Percentiles rank a stretch among this genome's conserved stretches.
phyloP scores from a whole-genome alignment of 768 basidiomycete species.

The Trametes punicea region DNA sequence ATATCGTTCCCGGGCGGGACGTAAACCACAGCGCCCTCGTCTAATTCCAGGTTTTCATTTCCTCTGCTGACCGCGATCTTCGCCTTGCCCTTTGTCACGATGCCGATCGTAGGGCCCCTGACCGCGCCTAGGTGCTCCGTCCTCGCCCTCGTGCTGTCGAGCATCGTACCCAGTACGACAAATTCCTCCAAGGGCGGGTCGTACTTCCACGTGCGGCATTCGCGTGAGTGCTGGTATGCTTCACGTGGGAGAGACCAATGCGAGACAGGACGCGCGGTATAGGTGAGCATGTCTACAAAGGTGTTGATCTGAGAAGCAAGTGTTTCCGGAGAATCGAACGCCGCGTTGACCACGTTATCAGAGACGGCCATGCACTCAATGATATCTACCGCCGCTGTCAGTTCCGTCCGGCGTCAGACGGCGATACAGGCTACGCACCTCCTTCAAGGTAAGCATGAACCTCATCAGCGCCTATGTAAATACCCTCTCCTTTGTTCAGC shows the following conservation, averaged over 20 bases:
- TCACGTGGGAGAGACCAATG: slow-evolving; percentile 23
- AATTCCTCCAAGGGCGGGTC: slow-evolving; percentile 30
- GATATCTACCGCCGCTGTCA: slow-evolving; percentile 39
- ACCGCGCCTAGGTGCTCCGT: slow-evolving; percentile 15
- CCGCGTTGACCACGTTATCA: slow-evolving; percentile 58
- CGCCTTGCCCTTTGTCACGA: slow-evolving; percentile 23
- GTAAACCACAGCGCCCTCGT: slow-evolving; percentile 24
- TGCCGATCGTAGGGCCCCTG: slow-evolving; percentile 27
- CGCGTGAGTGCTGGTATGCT: slow-evolving; percentile 16
- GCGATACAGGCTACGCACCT: slow-evolving; percentile 31
- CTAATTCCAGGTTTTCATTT: slow-evolving; percentile 16
- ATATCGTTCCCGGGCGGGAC: slow-evolving; percentile 24
- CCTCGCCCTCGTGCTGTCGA: slow-evolving; percentile 3
- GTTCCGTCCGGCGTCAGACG: background rate
- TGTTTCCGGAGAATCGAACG: slow-evolving; percentile 32
- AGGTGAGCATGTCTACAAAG: slow-evolving; percentile 28
- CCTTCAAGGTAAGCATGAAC: slow-evolving; percentile 59
- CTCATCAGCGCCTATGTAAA: slow-evolving; percentile 53
- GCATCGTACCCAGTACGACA: slow-evolving; percentile 26
- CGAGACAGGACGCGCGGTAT: slow-evolving; percentile 24
- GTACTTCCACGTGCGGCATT: slow-evolving; percentile 22
- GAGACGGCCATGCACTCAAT: slow-evolving; percentile 60
- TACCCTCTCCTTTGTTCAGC: slow-evolving; percentile 47
- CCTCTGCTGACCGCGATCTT: slow-evolving; percentile 12
- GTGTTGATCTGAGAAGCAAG: slow-evolving; percentile 17